Evolutionary conservation across 805 yeast genomes (phyloP), one percentile per base, ranked within the genome.

Genomic region (Ogataea pini): DNA sequence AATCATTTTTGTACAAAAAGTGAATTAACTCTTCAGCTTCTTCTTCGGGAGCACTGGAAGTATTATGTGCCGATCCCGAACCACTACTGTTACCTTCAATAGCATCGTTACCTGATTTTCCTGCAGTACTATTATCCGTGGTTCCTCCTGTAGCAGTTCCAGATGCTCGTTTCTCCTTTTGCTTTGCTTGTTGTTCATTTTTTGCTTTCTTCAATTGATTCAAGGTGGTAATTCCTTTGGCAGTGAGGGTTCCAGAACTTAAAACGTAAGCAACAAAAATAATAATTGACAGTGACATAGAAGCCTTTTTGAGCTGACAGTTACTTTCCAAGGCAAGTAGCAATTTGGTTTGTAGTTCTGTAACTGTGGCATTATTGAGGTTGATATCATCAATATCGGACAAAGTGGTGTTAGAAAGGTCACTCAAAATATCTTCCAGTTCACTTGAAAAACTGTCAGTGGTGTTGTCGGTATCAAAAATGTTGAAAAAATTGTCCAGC

Each of bases 301-400:
- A 50, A 0, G 62, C 54, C 42, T 61, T 61, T 24, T 61, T 57
- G 12, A 58, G 17, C 41, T 54, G 58, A 44, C 63, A 59, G 34
- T 58, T 56, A 19, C 29, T 37, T 7, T 50, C 46, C 24, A 59
- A 40, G 4, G 36, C 10, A 13, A 61, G 41, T 12, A 59, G 29
- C 17, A 59, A 32, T 8, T 49, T 34, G 1, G 57, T 39, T 42
- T 59, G 61, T 2, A 50, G 36, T 19, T 34, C 44, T 2, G 55
- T 13, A 12, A 45, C 38, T 14, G 61, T 59, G 4, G 48, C 32
- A 36, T 57, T 49, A 9, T 47, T 48, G 9, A 45, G 24, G 36
- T 38, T 38, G 24, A 47, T 16, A 19, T 43, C 38, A 8, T 8
- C 5, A 4, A 32, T 4, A 22, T 43, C 43, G 8, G 7, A 4